A percentile compares a stretch with the other conserved stretches of the same genome.
Conservation (phyloP, 257 asterid species). For the Eucommia ulmoides region DNA sequence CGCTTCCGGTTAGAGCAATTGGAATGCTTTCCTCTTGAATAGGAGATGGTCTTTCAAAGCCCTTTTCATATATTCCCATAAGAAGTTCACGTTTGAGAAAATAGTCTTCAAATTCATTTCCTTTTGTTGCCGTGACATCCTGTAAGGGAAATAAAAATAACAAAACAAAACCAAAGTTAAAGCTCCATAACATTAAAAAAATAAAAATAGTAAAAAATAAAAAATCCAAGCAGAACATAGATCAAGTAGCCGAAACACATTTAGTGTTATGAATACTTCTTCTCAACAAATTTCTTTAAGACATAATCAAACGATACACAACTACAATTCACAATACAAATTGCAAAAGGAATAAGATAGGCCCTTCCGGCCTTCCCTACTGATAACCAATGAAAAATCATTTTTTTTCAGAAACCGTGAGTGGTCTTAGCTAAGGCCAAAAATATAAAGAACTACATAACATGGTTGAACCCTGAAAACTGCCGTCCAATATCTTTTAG, state of each 20-base stretch:
- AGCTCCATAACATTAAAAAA: not conserved
- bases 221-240: not conserved
- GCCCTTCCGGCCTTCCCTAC: too few relatives aligned
- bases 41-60: not conserved
- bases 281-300: not conserved
- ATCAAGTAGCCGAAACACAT: not conserved
- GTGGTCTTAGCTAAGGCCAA: too few relatives aligned
- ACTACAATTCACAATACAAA: too few relatives aligned
- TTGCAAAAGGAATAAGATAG: too few relatives aligned
- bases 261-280: not conserved
- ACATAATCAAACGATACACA: not conserved
- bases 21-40: slow-evolving; percentile 1
- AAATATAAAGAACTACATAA: too few relatives aligned
- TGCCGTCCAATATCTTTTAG: too few relatives aligned
- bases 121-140: slow-evolving; percentile 1
- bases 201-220: not conserved
- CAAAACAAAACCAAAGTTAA: not conserved
- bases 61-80: not conserved
- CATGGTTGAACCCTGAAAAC: too few relatives aligned
- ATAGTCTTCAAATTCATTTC: slow-evolving; percentile 2
- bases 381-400: too few relatives aligned
- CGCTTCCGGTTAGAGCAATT: not conserved
- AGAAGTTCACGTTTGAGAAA: slow-evolving; percentile 1
- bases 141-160: not conserved
- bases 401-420: too few relatives aligned